Percentiles rank a stretch among this genome's conserved stretches.
phyloP scores from a whole-genome alignment of 78 protist species.

The Cavenderia fasciculata region DNA sequence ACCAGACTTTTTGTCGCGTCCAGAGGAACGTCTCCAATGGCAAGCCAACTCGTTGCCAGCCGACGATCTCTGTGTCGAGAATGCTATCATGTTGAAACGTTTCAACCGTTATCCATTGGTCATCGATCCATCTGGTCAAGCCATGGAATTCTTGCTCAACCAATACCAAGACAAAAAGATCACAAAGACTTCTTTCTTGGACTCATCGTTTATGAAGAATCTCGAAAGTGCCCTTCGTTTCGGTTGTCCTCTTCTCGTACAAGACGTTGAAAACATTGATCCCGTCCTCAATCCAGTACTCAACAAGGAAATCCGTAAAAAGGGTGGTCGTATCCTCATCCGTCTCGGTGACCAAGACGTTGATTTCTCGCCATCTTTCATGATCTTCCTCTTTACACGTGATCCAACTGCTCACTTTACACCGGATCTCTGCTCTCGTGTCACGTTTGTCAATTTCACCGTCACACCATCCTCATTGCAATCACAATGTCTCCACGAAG shows the following conservation, averaged over 20 bases:
- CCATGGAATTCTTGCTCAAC: slow-evolving; percentile 87
- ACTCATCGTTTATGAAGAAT: slow-evolving; percentile 89
- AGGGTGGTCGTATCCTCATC: slow-evolving; percentile 94
- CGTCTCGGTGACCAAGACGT: slow-evolving; percentile 95
- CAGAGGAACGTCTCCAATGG: slow-evolving; percentile 88
- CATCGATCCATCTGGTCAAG: slow-evolving; percentile 98
- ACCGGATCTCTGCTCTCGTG: slow-evolving; percentile 97
- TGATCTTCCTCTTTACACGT: slow-evolving; percentile 92
- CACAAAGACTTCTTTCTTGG: slow-evolving; percentile 89
- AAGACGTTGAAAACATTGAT: slow-evolving; percentile 97
- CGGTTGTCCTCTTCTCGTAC: slow-evolving; percentile 94
- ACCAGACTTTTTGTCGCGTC: slow-evolving; percentile 89
- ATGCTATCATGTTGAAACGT: slow-evolving; percentile 95
- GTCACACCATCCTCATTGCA: slow-evolving; percentile 92
- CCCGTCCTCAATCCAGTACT: slow-evolving; percentile 98
- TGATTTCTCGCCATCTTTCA: slow-evolving; percentile 97
- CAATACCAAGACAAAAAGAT: slow-evolving; percentile 81
- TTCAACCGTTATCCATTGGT: slow-evolving; percentile 98
- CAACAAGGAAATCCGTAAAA: slow-evolving; percentile 89
- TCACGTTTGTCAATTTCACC: slow-evolving; percentile 96
- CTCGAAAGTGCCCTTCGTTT: slow-evolving; percentile 92
- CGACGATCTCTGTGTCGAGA: slow-evolving; percentile 96
- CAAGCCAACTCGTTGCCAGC: slow-evolving; percentile 91
- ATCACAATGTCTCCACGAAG: slow-evolving; percentile 75
- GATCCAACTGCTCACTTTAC: slow-evolving; percentile 92